Evolutionary conservation across 2,329 filamentous ascomycete species (phyloP), one percentile per base, ranked within the genome.

Genomic region (Talaromyces rugulosus): DNA sequence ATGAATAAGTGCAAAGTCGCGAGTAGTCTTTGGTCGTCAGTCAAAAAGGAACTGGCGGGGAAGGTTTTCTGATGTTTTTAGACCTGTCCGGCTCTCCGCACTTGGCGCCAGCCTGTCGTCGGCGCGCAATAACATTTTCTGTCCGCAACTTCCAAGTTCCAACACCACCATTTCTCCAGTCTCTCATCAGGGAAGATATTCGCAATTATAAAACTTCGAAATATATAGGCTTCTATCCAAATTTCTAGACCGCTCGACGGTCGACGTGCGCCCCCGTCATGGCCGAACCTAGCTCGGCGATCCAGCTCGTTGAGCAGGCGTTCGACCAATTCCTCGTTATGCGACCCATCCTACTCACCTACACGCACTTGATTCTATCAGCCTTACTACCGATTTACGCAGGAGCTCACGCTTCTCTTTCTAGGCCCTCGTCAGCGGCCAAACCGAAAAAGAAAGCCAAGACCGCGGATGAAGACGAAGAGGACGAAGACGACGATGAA

Each of bases 341-440:
- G 56, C 75, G 72, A 62, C 81, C 80, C 16, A 69, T 83, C 27
- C 69, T 87, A 31, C 83, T 83, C 14, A 85, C 84, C 11, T 84
- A 88, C 68, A 69, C 81, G 0, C 87, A 89, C 72, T 78, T 90
- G 12, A 77, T 89, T 59, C 71, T 87, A 63, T 88, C 90, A 31
- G 89, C 92, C 14, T 76, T 96, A 16, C 87, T 90, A 65, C 91
- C 92, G 59, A 96, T 97, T 71, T 95, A 90, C 76, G 83, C 91
- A 5, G 91, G 90, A 55, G 87, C 92, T 8, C 90, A 96, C 74
- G 91, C 90, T n/a, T 90, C 93, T 1, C 84, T 98, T 23, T 88
- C 89, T 14, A 85, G 92, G 18, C 94, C 94, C 0, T 87, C 89
- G 0, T 96, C 93, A 1, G 93, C 94, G 0, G 87, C 82, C 11